Conservation (phyloP, 1,139 yeast species). For the Geotrichum histeridarum region DNA sequence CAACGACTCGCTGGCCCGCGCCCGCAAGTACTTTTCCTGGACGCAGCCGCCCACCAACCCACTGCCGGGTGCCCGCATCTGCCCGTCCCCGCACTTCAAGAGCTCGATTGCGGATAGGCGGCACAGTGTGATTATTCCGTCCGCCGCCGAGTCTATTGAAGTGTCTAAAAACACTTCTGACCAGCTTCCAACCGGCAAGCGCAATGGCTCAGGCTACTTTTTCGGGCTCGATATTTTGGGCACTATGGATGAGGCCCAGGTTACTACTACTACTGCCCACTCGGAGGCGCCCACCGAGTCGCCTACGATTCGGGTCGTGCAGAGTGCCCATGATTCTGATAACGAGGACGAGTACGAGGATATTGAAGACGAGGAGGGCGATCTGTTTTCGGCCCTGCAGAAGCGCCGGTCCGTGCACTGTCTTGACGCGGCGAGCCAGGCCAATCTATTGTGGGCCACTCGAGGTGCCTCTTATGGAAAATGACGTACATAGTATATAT, state of each 20-base stretch:
- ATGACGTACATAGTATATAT: too few species aligned
- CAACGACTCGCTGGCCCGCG: conserved; percentile 8
- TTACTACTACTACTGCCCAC: neutral
- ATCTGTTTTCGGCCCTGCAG: conserved; percentile 2
- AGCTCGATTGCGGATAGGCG: neutral
- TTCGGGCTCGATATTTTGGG: conserved; percentile 10
- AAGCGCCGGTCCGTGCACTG: conserved; percentile 13
- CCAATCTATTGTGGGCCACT: conserved; percentile 7
- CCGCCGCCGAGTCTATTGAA: neutral
- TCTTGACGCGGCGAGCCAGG: conserved; percentile 6
- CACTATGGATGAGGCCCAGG: conserved; percentile 4
- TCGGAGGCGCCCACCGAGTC: neutral
- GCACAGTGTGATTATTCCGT: neutral
- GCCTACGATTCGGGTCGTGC: conserved; percentile 10
- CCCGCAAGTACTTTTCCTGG: conserved; percentile 7
- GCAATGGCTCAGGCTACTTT: conserved; percentile 5
- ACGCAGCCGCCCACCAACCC: conserved; percentile 11
- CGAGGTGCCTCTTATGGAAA: conserved; percentile 7
- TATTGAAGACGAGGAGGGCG: conserved; percentile 3
- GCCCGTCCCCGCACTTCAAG: conserved; percentile 8
- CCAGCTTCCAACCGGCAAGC: neutral
- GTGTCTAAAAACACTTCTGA: neutral
- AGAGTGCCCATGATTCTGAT: neutral
- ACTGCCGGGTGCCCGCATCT: conserved; percentile 11
- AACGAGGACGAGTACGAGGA: neutral